These are phyloP conservation scores for Venturia carpophila DNA, from an alignment of 2,329 filamentous ascomycete genomes.

Conservation along the genomic window DNA sequence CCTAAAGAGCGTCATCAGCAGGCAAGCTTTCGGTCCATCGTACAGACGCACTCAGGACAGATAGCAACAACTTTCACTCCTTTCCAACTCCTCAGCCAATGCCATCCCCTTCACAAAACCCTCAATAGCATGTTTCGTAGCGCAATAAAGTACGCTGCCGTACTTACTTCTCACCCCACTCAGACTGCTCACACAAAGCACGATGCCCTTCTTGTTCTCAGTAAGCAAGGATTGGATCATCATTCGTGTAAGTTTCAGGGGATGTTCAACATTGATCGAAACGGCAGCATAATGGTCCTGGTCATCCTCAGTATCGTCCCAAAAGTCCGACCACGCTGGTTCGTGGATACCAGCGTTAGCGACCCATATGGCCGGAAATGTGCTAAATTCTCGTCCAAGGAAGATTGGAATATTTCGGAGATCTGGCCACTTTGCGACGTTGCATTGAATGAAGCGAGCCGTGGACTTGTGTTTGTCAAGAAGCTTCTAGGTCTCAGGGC, in stretches of 20 bases:
- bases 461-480: not conserved
- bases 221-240: slow-evolving; percentile 29
- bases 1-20: not conserved
- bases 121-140: slow-evolving; percentile 34
- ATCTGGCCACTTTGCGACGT: not conserved
- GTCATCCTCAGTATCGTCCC: slow-evolving; percentile 28
- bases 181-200: slow-evolving; percentile 28
- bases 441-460: slow-evolving; percentile 2
- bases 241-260: slow-evolving; percentile 35
- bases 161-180: slow-evolving; percentile 29
- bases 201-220: slow-evolving; percentile 31
- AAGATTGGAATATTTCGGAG: not conserved
- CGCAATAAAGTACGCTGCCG: slow-evolving; percentile 29
- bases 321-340: slow-evolving; percentile 29
- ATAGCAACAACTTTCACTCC: not conserved
- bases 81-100: not conserved
- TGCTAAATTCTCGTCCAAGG: not conserved
- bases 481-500: not conserved
- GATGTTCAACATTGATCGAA: slow-evolving; percentile 33
- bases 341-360: slow-evolving; percentile 11
- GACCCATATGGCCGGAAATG: slow-evolving; percentile 1
- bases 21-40: not conserved
- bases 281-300: slow-evolving; percentile 25
- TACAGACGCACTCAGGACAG: not conserved
- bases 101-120: slow-evolving; percentile 27